phyloP scores from a whole-genome alignment of 1,139 yeast species.

The Taiozyma sp. region DNA sequence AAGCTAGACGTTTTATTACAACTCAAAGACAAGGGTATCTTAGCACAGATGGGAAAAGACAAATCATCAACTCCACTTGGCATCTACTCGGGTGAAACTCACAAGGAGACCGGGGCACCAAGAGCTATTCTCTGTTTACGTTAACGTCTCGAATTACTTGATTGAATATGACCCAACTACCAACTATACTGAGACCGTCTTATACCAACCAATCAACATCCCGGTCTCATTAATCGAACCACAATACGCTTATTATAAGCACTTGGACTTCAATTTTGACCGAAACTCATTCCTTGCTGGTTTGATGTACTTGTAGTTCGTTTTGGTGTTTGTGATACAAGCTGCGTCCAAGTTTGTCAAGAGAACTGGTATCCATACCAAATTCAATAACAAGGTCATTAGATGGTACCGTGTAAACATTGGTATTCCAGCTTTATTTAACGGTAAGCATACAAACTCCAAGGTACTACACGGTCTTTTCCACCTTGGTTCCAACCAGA shows the following conservation, averaged over 20 bases:
- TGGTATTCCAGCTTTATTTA: conserved; percentile 17
- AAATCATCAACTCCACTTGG: too few relatives aligned
- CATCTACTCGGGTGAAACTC: too few relatives aligned
- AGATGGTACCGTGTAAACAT: conserved; percentile 16
- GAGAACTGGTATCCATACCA: conserved; percentile 12
- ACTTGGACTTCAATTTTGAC: conserved; percentile 8
- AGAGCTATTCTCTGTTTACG: conserved; percentile 3
- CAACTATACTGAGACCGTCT: conserved; percentile 1
- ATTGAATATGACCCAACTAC: not conserved
- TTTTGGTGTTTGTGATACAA: conserved; percentile 6
- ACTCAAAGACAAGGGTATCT: too few relatives aligned
- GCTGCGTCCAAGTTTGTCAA: conserved; percentile 6
- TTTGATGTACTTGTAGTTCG: conserved; percentile 7
- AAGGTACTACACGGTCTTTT: conserved; percentile 2
- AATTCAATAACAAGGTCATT: conserved; percentile 8
- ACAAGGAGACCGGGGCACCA: not conserved
- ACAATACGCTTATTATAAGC: not conserved
- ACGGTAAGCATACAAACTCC: conserved; percentile 11
- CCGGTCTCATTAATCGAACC: not conserved
- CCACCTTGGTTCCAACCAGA: conserved; percentile 51
- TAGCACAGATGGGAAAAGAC: too few relatives aligned
- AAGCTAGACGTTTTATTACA: too few relatives aligned
- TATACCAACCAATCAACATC: conserved; percentile 2
- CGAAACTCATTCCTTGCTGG: conserved; percentile 7
- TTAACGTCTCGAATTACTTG: conserved; percentile 14